Evolutionary conservation across 108 stramenopile genomes (phyloP), one percentile per base, ranked within the genome.

Genomic region (Nitzschia sp.): DNA sequence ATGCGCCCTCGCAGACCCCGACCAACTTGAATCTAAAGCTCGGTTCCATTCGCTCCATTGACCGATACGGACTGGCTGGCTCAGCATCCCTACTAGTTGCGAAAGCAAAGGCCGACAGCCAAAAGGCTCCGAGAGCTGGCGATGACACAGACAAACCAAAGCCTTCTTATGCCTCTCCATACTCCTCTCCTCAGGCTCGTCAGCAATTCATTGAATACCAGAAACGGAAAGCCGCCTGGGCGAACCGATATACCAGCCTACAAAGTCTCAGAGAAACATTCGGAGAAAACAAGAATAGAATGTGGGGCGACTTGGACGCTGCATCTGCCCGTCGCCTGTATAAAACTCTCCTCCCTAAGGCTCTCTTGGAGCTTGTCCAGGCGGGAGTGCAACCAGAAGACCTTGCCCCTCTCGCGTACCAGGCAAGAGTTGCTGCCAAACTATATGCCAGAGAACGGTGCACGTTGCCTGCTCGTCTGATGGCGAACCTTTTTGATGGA

Each of bases 381-480:
- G 33, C 64, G 21, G 85, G 79, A 19, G 76, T 80, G 0, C 44
- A 63, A 46, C 81, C 85, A 19, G 80, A 91, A 66, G 96, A 97
- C 54, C 65, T 93, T 53, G 97, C 97, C n/a, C 89, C 92, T 0
- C 58, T 97, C 32, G 96, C 96, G 48, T 96, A 87, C 36, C 80
- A 89, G 63, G 96, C 96, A 1, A 78, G 97, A 8, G 79, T 91
- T 55, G 96, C 97, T 0, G 96, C 96, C 33, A 95, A 96, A 50
- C 66, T 93, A 46, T 98, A 98, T 65, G 94, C 96, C 13, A 73
- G 97, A 31, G 93, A 98, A 54, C 86, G 97, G 27, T 86, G 89
- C 68, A 34, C 61, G 8, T 45, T 97, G 3, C 96, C 97, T 0
- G 84, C 85, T 0, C 79, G 96, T 0, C 59, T 96, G 5, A 72